These are phyloP conservation scores for Emmonsiellopsis sp. DNA, from an alignment of 2,329 filamentous ascomycete species.

Conservation along the genomic window DNA sequence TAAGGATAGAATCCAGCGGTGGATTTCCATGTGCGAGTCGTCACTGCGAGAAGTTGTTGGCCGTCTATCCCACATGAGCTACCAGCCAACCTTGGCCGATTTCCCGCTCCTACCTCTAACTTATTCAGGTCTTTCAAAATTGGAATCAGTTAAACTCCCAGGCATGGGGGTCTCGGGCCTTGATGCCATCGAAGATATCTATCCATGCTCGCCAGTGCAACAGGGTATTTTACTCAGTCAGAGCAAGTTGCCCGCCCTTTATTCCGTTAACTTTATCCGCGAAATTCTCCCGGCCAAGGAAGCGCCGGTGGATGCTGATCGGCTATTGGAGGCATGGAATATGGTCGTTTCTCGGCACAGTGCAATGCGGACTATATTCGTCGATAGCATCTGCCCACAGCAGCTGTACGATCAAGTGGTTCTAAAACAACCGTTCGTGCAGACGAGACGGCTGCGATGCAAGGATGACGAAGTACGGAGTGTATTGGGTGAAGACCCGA, in stretches of 20 bases:
- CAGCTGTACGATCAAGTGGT: not conserved
- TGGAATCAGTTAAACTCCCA: slow-evolving; percentile 27
- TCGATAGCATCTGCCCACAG: not conserved
- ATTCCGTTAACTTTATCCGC: slow-evolving; percentile 27
- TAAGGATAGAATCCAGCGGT: slow-evolving; percentile 33
- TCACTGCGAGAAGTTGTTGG: slow-evolving; percentile 22
- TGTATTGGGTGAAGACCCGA: slow-evolving; percentile 4
- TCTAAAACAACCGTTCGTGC: not conserved
- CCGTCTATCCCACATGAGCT: slow-evolving; percentile 13
- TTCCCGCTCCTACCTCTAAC: slow-evolving; percentile 35
- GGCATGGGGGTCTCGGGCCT: slow-evolving; percentile 22
- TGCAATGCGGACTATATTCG: slow-evolving; percentile 27
- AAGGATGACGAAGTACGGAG: slow-evolving; percentile 7
- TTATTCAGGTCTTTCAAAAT: slow-evolving; percentile 29
- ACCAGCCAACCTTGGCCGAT: slow-evolving; percentile 31
- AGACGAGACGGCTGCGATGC: slow-evolving; percentile 1
- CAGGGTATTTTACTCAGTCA: slow-evolving; percentile 11
- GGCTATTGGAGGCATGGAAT: slow-evolving; percentile 20
- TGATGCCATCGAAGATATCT: slow-evolving; percentile 23
- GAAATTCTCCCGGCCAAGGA: slow-evolving; percentile 27
- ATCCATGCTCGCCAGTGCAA: slow-evolving; percentile 25
- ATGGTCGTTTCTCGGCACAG: slow-evolving; percentile 21
- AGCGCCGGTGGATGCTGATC: slow-evolving; percentile 16
- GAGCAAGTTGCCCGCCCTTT: not conserved
- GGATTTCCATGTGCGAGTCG: slow-evolving; percentile 33